Conservation (phyloP, 805 yeast genomes). For the Kregervanrija pseudodelftensis region DNA sequence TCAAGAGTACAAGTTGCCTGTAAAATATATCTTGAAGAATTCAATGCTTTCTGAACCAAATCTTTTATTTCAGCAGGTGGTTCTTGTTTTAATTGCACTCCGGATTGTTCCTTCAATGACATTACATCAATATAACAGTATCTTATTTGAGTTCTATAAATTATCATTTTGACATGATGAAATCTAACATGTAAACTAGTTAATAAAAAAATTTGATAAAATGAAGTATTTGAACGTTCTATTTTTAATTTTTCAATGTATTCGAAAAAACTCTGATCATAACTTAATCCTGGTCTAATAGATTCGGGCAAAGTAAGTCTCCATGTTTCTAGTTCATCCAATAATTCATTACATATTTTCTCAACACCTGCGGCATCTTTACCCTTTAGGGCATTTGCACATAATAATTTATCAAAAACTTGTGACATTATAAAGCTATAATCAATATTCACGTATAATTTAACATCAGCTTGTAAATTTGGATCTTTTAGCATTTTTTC, state of each 20-base stretch:
- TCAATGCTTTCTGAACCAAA: slow-evolving; percentile 13
- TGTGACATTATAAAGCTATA: slow-evolving; percentile 20
- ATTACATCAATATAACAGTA: slow-evolving; percentile 1
- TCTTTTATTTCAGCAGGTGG: background rate
- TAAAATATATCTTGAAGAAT: slow-evolving; percentile 23
- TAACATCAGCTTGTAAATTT: slow-evolving; percentile 2
- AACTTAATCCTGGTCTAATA: slow-evolving; percentile 16
- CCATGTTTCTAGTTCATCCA: slow-evolving; percentile 25
- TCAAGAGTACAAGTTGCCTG: slow-evolving; percentile 13
- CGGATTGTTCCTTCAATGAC: background rate
- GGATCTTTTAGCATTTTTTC: slow-evolving; percentile 3
- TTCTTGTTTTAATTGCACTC: background rate
- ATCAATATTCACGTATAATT: slow-evolving; percentile 16
- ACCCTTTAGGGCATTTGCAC: slow-evolving; percentile 21
- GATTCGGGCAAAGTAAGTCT: slow-evolving; percentile 19
- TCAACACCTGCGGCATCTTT: slow-evolving; percentile 13
- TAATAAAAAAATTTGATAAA: slow-evolving; percentile 7
- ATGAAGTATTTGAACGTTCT: slow-evolving; percentile 2
- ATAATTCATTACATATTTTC: slow-evolving; percentile 8
- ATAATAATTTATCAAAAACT: slow-evolving; percentile 21
- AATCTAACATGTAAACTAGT: slow-evolving; percentile 19
- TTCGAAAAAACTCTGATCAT: slow-evolving; percentile 6
- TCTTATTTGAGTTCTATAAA: slow-evolving; percentile 16
- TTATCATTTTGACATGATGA: slow-evolving; percentile 21
- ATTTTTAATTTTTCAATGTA: slow-evolving; percentile 5